Conservation (phyloP, 495 filamentous ascomycete genomes). For the Aspergillus olivimuriae region DNA sequence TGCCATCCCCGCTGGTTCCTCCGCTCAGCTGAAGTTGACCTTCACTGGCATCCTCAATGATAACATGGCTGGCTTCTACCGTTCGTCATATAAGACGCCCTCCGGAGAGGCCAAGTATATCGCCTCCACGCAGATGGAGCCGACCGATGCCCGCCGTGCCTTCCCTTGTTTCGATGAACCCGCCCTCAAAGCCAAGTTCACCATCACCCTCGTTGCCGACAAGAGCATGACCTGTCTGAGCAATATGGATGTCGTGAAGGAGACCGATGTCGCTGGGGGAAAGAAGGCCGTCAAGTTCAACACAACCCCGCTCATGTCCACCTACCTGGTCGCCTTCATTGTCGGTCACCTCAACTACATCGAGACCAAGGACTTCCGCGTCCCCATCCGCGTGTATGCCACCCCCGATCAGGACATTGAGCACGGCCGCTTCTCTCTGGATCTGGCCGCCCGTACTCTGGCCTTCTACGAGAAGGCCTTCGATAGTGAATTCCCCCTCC, state of each 20-base stretch:
- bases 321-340: constrained; percentile 64
- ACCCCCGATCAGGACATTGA: constrained; percentile 60
- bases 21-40: constrained; percentile 52
- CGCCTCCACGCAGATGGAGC: constrained; percentile 62
- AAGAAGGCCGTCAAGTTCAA: constrained; percentile 63
- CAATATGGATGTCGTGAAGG: constrained; percentile 61
- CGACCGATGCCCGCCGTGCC: constrained; percentile 57
- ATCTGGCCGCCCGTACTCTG: constrained; percentile 53
- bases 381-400: constrained; percentile 59
- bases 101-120: constrained; percentile 54
- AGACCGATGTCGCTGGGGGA: constrained; percentile 47
- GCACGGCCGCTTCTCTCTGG: constrained; percentile 58
- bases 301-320: constrained; percentile 62
- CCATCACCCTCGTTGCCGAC: constrained; percentile 57
- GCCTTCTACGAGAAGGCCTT: constrained; percentile 52
- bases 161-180: constrained; percentile 71
- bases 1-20: constrained; percentile 49
- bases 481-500: constrained; percentile 45
- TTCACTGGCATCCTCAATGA: constrained; percentile 61
- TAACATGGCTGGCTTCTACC: constrained; percentile 64
- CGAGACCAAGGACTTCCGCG: constrained; percentile 58
- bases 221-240: constrained; percentile 58
- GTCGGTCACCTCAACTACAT: constrained; percentile 60
- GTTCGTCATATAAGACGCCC: constrained; percentile 54
- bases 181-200: constrained; percentile 61